Percentiles rank a stretch among this genome's conserved stretches.
These are phyloP conservation scores for Xylaria flabelliformis DNA, from an alignment of 495 filamentous ascomycete species.

Conservation along the genomic window DNA sequence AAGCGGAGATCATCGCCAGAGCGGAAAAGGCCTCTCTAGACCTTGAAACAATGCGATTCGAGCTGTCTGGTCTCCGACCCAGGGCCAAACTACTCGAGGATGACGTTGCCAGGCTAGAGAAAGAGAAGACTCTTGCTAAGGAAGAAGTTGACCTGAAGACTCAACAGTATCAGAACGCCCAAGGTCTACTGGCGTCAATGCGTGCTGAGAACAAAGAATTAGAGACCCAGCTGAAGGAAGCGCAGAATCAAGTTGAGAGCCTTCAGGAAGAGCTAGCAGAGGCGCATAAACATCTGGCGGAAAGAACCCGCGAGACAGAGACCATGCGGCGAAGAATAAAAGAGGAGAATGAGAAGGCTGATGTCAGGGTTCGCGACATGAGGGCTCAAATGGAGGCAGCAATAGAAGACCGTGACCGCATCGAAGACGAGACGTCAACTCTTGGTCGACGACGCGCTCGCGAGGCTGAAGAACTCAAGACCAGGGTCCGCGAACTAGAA, in stretches of 20 bases:
- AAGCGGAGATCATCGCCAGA: conserved; percentile 74
- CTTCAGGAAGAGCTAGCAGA: conserved; percentile 95
- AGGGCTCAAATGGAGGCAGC: conserved; percentile 86
- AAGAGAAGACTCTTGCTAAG: conserved; percentile 68
- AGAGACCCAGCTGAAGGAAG: conserved; percentile 92
- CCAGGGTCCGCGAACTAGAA: conserved; percentile 80
- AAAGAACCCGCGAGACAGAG: conserved; percentile 92
- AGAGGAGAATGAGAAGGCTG: conserved; percentile 84
- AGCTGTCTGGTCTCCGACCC: conserved; percentile 65
- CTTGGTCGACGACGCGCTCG: conserved; percentile 75
- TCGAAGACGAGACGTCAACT: conserved; percentile 86
- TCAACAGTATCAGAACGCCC: conserved; percentile 83
- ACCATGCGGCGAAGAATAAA: conserved; percentile 90
- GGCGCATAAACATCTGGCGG: conserved; percentile 82
- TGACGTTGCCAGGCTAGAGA: conserved; percentile 66
- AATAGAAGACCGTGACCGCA: conserved; percentile 88
- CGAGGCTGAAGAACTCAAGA: conserved; percentile 86
- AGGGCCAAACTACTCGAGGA: conserved; percentile 75
- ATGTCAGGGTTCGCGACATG: conserved; percentile 83
- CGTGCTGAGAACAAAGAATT: conserved; percentile 89
- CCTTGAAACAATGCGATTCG: conserved; percentile 71
- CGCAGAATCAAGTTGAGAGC: conserved; percentile 77
- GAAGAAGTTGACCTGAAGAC: conserved; percentile 86
- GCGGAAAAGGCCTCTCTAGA: conserved; percentile 72
- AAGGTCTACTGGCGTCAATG: conserved; percentile 87